phyloP scores from a whole-genome alignment of 2,329 filamentous ascomycete genomes.

The Xylariaceae sp. region DNA sequence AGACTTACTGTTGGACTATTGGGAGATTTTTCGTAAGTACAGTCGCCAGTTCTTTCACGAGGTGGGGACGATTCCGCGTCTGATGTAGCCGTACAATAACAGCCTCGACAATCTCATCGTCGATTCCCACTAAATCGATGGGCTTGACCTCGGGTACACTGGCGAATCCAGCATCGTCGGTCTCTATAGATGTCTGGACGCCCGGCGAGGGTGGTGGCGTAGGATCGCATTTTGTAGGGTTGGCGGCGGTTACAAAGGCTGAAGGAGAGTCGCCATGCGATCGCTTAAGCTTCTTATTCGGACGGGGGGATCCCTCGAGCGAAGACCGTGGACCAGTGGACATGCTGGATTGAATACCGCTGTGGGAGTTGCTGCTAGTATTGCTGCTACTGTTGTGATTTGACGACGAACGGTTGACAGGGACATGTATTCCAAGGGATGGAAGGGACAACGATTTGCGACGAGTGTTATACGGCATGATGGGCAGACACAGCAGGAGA shows the following conservation, averaged over 20 bases:
- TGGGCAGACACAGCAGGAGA: conserved; percentile 29
- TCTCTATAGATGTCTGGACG: conserved; percentile 49
- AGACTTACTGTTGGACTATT: conserved; percentile 86
- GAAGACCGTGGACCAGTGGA: conserved; percentile 37
- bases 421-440: conserved; percentile 89
- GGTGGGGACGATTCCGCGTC: conserved; percentile 88
- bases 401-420: conserved; percentile 53
- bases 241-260: conserved; percentile 33
- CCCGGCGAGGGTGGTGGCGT: conserved; percentile 82
- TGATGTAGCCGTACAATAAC: conserved; percentile 88
- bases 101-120: conserved; percentile 92
- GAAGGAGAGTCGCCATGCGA: conserved; percentile 63
- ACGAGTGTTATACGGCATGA: conserved; percentile 95
- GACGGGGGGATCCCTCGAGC: conserved; percentile 44
- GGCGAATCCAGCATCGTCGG: conserved; percentile 46
- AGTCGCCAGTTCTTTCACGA: conserved; percentile 90
- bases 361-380: background rate
- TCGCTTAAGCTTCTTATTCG: conserved; percentile 76
- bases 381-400: conserved; percentile 27
- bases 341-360: conserved; percentile 35
- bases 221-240: conserved; percentile 63
- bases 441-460: conserved; percentile 93
- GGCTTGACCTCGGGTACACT: conserved; percentile 48
- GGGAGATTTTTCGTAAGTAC: conserved; percentile 77
- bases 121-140: conserved; percentile 82